Evolutionary conservation across 805 yeast genomes (phyloP), one percentile per base, ranked within the genome.

Genomic region (Candida ascalaphidarum): DNA sequence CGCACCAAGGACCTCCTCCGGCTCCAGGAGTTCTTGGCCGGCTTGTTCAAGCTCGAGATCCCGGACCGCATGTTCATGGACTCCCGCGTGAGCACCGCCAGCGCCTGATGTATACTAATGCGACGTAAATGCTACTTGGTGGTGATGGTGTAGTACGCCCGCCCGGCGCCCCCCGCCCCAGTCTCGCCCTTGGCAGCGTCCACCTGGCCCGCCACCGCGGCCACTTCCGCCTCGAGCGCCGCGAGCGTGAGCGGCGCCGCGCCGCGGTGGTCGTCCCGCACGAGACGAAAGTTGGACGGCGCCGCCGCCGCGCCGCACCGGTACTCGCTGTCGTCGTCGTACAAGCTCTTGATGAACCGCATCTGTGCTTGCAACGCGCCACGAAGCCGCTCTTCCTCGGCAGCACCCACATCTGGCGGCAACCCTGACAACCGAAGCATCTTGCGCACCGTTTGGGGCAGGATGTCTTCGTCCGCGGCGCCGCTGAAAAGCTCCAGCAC

Each of bases 21-120:
- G 25, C 55, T 85, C 22, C 83, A 82, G 50, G 72, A 61, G 12
- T 83, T 77, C 28, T 56, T 88, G 34, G 58, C 65, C 32, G 86
- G 86, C 10, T 59, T 85, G 27, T 65, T 88, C 7, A 73, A 74
- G 26, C 61, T 88, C 26, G 72, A 63, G 12, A 71, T 81, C 18
- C 94, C 95, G 4, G 92, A 83, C 44, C 65, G 95, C 36, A 74
- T 73, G 46, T 61, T 67, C 15, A 83, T 86, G 85, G 95, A 86
- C 49, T 74, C 88, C 1, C 68, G 95, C 40, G 65, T 81, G 17
- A 38, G 41, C n/a, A 19, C 40, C 21, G 8, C 28, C n/a, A 25
- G 7, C 11, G 10, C n/a, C 10, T 8, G 9, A 18, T 18, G 10
- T 7, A 7, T 18, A 18, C 7, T 18, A 8, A 18, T 7, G 10